Evolutionary conservation across 352 stramenopile species (phyloP).

Genomic region (Globisporangium cederbergense): DNA sequence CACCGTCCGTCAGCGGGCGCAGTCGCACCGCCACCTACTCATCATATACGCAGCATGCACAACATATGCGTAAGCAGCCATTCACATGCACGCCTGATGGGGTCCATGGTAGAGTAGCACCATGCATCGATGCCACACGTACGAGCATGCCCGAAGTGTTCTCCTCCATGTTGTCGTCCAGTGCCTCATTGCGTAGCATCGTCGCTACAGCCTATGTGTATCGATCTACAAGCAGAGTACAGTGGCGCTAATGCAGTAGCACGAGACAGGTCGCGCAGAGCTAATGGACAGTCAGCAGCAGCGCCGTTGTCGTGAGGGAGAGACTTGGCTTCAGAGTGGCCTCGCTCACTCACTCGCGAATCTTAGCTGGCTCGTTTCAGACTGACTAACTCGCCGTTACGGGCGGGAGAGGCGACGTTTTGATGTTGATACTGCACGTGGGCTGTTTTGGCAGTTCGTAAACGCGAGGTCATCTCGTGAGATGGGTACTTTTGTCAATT

Average conservation of each 20-base stretch:
- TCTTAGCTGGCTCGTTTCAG: constrained; percentile 10
- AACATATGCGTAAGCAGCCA: not conserved
- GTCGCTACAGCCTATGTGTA: not conserved
- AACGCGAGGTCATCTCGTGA: constrained; percentile 8
- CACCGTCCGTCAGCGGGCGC: constrained; percentile 37
- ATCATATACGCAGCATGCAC: not conserved
- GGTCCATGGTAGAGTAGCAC: not conserved
- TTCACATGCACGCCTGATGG: not conserved
- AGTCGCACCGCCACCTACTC: constrained; percentile 49
- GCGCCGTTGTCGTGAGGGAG: not conserved
- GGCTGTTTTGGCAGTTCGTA: not conserved
- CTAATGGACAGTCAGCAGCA: not conserved
- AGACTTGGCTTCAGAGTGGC: constrained; percentile 10
- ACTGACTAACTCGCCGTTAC: not conserved
- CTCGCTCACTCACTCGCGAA: not conserved
- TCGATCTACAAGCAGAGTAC: not conserved
- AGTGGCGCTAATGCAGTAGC: not conserved
- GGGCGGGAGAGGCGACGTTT: constrained; percentile 6
- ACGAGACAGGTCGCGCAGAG: not conserved
- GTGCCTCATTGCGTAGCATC: constrained; percentile 13
- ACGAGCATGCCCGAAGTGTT: constrained; percentile 44
- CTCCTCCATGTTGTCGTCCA: constrained; percentile 35
- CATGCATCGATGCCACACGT: not conserved
- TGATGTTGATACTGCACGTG: not conserved
- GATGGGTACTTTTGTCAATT: constrained; percentile 1